Conservation (phyloP, 441 rosid species). For the Gossypium laxum region DNA sequence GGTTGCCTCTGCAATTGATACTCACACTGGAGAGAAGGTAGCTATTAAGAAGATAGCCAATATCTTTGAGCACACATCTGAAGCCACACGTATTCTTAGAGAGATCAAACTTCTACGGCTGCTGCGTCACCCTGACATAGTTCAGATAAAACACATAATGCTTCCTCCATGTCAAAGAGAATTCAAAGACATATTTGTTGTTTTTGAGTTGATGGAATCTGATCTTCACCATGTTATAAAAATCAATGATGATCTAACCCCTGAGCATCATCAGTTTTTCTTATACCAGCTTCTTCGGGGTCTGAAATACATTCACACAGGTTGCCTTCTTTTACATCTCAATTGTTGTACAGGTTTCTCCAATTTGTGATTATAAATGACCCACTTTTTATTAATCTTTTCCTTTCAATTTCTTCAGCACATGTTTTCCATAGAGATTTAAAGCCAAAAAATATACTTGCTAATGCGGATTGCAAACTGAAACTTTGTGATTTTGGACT, state of each 20-base stretch:
- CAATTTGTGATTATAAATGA: slow-evolving; percentile 12
- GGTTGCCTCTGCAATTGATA: slow-evolving; percentile 86
- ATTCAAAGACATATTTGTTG: slow-evolving; percentile 85
- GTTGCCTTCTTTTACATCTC: slow-evolving; percentile 31
- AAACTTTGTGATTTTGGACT: slow-evolving; percentile 98
- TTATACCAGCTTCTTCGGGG: slow-evolving; percentile 95
- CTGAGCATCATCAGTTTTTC: slow-evolving; percentile 93
- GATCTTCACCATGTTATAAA: slow-evolving; percentile 90
- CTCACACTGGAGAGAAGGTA: slow-evolving; percentile 85
- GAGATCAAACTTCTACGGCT: slow-evolving; percentile 94
- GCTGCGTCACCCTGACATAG: slow-evolving; percentile 78
- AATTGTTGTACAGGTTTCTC: slow-evolving; percentile 6
- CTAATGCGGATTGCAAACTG: slow-evolving; percentile 92
- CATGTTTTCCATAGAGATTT: slow-evolving; percentile 91
- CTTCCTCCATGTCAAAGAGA: slow-evolving; percentile 90
- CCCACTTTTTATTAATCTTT: neutral
- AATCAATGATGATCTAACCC: slow-evolving; percentile 80
- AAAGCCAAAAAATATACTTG: slow-evolving; percentile 89
- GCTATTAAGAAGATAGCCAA: slow-evolving; percentile 93
- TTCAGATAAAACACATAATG: slow-evolving; percentile 85
- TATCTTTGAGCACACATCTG: slow-evolving; percentile 89
- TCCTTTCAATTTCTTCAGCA: slow-evolving; percentile 35
- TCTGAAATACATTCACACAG: slow-evolving; percentile 83
- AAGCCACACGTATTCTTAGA: slow-evolving; percentile 79
- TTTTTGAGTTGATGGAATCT: slow-evolving; percentile 97